A percentile compares a stretch with the other conserved stretches of the same genome.
Evolutionary conservation across 208 protist genomes (phyloP).

Genomic region (Trypanosoma theileri): DNA sequence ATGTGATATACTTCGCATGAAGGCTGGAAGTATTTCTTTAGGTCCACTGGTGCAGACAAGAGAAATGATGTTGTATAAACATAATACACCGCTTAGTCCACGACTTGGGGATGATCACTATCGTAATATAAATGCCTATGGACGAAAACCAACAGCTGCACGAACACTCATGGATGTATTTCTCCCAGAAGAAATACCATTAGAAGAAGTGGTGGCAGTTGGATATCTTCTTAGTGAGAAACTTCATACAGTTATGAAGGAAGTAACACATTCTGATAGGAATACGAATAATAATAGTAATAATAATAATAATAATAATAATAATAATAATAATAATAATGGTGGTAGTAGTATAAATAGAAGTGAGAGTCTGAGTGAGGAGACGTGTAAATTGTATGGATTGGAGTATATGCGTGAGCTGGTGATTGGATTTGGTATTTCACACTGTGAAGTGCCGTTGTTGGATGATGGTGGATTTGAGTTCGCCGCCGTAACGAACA

Average conservation of each 20-base stretch:
- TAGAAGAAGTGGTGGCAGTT: conserved; percentile 18
- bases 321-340: background rate
- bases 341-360: background rate
- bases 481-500: conserved; percentile 57
- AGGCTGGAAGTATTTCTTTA: conserved; percentile 35
- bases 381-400: background rate
- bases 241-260: conserved; percentile 10
- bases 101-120: conserved; percentile 42
- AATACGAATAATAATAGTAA: no score
- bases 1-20: conserved; percentile 34
- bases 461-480: conserved; percentile 58
- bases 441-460: conserved; percentile 62
- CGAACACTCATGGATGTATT: conserved; percentile 67
- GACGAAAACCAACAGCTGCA: conserved; percentile 46
- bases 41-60: conserved; percentile 48
- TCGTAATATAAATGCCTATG: conserved; percentile 42
- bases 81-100: conserved; percentile 45
- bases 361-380: conserved; percentile 3
- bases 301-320: no score
- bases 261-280: background rate
- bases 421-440: conserved; percentile 47
- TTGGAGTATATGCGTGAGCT: conserved; percentile 14
- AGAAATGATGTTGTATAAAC: conserved; percentile 75
- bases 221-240: conserved; percentile 40
- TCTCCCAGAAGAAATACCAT: conserved; percentile 35